These are phyloP conservation scores for Gomphus sp. DNA, from an alignment of 1,284 basidiomycete species.

Conservation along the genomic window DNA sequence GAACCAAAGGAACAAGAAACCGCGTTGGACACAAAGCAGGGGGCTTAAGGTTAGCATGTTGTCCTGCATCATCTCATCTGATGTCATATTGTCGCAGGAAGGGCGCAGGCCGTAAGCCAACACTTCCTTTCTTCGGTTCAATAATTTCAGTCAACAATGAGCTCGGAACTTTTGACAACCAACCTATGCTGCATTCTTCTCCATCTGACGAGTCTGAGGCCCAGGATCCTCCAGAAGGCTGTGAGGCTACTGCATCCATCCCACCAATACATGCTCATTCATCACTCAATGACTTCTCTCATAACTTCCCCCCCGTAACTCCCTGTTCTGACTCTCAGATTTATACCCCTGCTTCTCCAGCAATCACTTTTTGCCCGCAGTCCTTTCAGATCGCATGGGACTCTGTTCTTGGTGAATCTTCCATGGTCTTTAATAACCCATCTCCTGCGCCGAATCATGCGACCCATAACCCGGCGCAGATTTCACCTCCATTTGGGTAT, in stretches of 20 bases:
- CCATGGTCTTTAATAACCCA: background rate
- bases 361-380: background rate
- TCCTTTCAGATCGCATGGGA: background rate
- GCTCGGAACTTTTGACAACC: background rate
- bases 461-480: background rate
- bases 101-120: slow-evolving; percentile 9
- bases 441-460: background rate
- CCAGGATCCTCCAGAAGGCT: background rate
- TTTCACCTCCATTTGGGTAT: background rate
- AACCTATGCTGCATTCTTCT: background rate
- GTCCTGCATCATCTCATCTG: background rate
- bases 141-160: background rate
- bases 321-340: background rate
- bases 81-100: slow-evolving; percentile 1
- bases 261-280: background rate
- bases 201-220: background rate
- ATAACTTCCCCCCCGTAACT: background rate
- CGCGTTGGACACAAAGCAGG: slow-evolving; percentile 9
- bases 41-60: slow-evolving; percentile 6
- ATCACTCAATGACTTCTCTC: background rate
- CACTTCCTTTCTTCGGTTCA: background rate
- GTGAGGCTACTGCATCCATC: background rate
- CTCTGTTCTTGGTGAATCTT: background rate
- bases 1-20: slow-evolving; percentile 10
- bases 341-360: background rate